phyloP scores from a whole-genome alignment of 78 protist species.

The Ministeria vibrans region DNA sequence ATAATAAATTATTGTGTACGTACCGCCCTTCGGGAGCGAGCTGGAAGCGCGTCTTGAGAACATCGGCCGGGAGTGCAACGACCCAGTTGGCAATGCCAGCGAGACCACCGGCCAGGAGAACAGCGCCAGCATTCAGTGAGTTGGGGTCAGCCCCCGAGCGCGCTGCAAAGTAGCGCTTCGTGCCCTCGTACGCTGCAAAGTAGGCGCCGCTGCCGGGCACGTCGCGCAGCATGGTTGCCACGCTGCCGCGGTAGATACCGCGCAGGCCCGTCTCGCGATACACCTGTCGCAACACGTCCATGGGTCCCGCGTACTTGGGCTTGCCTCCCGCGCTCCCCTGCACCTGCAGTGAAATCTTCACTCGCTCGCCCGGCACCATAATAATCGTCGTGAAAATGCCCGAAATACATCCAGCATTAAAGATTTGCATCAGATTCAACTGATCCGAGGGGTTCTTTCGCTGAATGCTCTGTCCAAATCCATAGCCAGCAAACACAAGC shows the following conservation, averaged over 20 bases:
- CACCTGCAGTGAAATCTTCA: slow-evolving; percentile 56
- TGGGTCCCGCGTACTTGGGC: slow-evolving; percentile 34
- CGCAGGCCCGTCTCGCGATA: slow-evolving; percentile 49
- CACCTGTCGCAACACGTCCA: slow-evolving; percentile 20
- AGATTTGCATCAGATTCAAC: neutral
- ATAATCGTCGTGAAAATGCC: slow-evolving; percentile 51
- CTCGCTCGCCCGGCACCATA: slow-evolving; percentile 57
- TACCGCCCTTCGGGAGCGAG: slow-evolving; percentile 30
- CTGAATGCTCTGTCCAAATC: neutral
- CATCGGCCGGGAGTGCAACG: slow-evolving; percentile 32
- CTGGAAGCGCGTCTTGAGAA: slow-evolving; percentile 38
- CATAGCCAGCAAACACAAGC: slow-evolving; percentile 53
- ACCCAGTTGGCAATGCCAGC: slow-evolving; percentile 65
- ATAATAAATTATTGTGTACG: no score
- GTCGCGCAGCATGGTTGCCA: slow-evolving; percentile 50
- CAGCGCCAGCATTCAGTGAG: neutral
- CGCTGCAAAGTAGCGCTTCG: slow-evolving; percentile 3
- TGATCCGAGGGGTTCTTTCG: slow-evolving; percentile 26
- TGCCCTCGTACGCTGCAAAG: slow-evolving; percentile 57
- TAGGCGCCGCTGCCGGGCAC: slow-evolving; percentile 32
- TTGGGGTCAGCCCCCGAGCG: neutral
- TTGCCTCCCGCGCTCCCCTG: neutral
- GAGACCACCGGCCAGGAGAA: slow-evolving; percentile 42
- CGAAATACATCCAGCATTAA: slow-evolving; percentile 46
- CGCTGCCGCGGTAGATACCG: slow-evolving; percentile 34